phyloP scores from a whole-genome alignment of 352 stramenopile species.

The Globisporangium radiosum region DNA sequence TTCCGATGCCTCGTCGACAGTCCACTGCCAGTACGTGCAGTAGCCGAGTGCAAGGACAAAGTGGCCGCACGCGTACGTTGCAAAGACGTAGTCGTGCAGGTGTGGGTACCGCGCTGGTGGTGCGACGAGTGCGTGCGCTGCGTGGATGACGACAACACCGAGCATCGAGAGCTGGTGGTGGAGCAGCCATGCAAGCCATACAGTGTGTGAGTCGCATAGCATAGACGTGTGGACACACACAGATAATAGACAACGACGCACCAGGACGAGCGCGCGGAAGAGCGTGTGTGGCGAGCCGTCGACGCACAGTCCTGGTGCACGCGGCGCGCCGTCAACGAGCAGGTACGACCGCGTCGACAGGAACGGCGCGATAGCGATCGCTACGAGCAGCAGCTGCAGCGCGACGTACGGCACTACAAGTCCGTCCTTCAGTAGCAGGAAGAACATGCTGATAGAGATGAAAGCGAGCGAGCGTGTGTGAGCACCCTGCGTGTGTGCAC shows the following conservation, averaged over 20 bases:
- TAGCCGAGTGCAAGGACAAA: constrained; percentile 69
- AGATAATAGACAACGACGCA: constrained; percentile 16
- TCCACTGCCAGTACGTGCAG: constrained; percentile 85
- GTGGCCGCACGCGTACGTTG: constrained; percentile 70
- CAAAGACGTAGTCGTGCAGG: constrained; percentile 84
- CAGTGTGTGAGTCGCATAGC: too few species aligned
- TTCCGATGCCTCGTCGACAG: constrained; percentile 10
- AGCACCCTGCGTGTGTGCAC: too few species aligned
- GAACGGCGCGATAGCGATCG: constrained; percentile 40
- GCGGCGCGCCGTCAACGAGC: constrained; percentile 12
- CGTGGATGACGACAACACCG: constrained; percentile 47
- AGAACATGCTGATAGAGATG: constrained; percentile 64
- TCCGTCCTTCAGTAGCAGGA: constrained; percentile 78
- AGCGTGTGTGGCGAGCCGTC: constrained; percentile 27
- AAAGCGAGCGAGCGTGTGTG: neutral
- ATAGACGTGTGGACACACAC: neutral
- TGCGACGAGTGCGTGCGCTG: constrained; percentile 33
- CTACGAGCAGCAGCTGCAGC: constrained; percentile 41
- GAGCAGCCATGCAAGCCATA: neutral
- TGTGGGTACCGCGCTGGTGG: constrained; percentile 63
- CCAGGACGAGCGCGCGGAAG: constrained; percentile 39
- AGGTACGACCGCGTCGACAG: constrained; percentile 25
- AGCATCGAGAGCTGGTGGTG: constrained; percentile 44
- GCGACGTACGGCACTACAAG: constrained; percentile 68
- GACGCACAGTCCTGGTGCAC: constrained; percentile 30